These are phyloP conservation scores for Annulohypoxylon bovei DNA, from an alignment of 495 filamentous ascomycete species.

Conservation along the genomic window DNA sequence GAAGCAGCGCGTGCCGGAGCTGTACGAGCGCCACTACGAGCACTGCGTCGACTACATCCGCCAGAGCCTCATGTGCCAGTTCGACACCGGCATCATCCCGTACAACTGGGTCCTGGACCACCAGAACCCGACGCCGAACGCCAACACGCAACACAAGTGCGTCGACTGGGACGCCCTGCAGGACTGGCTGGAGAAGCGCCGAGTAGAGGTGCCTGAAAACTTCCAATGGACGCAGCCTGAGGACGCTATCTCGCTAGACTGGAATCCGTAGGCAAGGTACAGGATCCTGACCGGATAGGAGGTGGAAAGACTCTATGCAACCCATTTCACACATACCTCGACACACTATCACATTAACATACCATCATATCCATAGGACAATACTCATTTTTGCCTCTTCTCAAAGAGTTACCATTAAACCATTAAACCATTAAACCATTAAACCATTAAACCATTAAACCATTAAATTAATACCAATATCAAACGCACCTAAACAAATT, in stretches of 20 bases:
- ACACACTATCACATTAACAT: no score
- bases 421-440: no score
- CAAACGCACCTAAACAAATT: background rate
- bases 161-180: slow-evolving; percentile 48
- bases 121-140: slow-evolving; percentile 45
- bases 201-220: slow-evolving; percentile 27
- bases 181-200: slow-evolving; percentile 41
- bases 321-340: background rate
- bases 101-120: slow-evolving; percentile 43
- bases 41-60: slow-evolving; percentile 50
- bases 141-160: slow-evolving; percentile 41
- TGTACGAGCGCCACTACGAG: slow-evolving; percentile 47
- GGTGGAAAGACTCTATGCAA: background rate
- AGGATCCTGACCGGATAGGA: no score
- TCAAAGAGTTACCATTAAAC: background rate
- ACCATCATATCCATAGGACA: no score
- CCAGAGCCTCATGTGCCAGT: slow-evolving; percentile 49
- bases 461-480: background rate
- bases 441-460: no score
- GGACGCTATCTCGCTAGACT: slow-evolving; percentile 13
- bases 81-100: slow-evolving; percentile 40
- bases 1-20: slow-evolving; percentile 35
- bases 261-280: slow-evolving; percentile 9
- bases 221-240: slow-evolving; percentile 29
- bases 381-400: background rate